Evolutionary conservation across 192 early-diverging fungal genomes (phyloP), one percentile per base, ranked within the genome.

Genomic region (Backusella westeae): DNA sequence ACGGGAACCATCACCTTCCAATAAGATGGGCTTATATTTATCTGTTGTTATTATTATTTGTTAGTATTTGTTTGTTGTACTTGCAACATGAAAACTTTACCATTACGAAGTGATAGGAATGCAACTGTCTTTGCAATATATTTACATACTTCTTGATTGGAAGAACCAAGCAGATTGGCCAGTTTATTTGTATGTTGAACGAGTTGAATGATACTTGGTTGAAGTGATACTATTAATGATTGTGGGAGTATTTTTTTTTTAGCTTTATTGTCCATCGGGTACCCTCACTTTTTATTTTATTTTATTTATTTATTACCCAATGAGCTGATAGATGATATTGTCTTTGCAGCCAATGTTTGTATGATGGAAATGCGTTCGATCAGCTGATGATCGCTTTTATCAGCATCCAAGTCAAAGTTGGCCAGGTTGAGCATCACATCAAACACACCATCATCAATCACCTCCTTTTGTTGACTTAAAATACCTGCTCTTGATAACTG

Each of bases 41-140:
- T 84, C 84, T 41, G 14, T 44, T 44, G 36, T 3, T 65, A 8
- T 69, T 65, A 5, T 69, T 56, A 10, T 35, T 38, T 34, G 44
- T 70, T n/a, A 75, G 71, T 5, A 49, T n/a, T 14, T n/a, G 21
- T 8, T 8, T 21, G 9, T 32, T 36, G n/a, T 66, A 75, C 63
- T 65, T 32, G 0, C 32, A 32, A 32, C 32, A 3, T 32, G 32
- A 32, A 74, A 52, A 21, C 67, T 69, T 73, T 85, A 79, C 87
- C 88, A 56, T 89, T 89, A 35, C 88, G 80, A 29, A 87, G 56
- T 4, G 88, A 89, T 35, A 89, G 59, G 46, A 88, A 89, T 0
- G 88, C 88, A 56, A 89, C 81, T 23, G 88, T 81, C 59, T 89
- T 89, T 53, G 87, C 86, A 10, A 80, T 85, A 69, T 89, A 89